Evolutionary conservation across 2,329 filamentous ascomycete genomes (phyloP), one percentile per base, ranked within the genome.

Genomic region (Alternaria brassicae): DNA sequence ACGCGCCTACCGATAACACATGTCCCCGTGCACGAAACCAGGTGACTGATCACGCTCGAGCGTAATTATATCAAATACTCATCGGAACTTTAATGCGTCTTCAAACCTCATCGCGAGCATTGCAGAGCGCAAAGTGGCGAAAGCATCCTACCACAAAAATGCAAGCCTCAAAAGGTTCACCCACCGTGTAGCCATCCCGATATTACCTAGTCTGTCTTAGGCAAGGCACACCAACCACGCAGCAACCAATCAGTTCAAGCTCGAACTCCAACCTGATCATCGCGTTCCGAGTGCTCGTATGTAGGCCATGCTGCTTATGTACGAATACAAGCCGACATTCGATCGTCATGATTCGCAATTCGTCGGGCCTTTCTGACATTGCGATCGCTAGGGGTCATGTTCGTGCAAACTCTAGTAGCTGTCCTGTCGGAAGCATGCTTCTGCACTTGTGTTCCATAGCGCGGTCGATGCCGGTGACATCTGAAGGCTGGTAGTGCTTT

Each of bases 1-100:
- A 67, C 59, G 63, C 65, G 53, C 66, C 40, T 56, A 21, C 37
- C 53, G 66, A 68, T 69, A 70, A 71, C 64, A 64, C 66, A 67
- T 66, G 61, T 66, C 62, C 63, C 66, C 69, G 64, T 65, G 65
- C 61, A 59, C 58, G 28, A 30, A 45, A 28, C 41, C 44, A 54
- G 44, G 21, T 49, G 50, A 60, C 23, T 40, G 39, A 30, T 39
- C 34, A 32, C 34, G 41, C 19, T 41, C 36, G 42, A 55, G 42
- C 42, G 27, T 34, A n/a, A n/a, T n/a, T n/a, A 28, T 25, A 25
- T 44, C 37, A 53, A 10, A 42, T 39, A 19, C 30, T 37, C 34
- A n/a, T 21, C 21, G 19, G 36, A 8, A 25, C 27, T 42, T 17
- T 25, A 19, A 6, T 37, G 13, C 34, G 17, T 51, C 4, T 28